These are phyloP conservation scores for Coemansia sp. DNA, from an alignment of 192 early-diverging fungal genomes.

Conservation along the genomic window DNA sequence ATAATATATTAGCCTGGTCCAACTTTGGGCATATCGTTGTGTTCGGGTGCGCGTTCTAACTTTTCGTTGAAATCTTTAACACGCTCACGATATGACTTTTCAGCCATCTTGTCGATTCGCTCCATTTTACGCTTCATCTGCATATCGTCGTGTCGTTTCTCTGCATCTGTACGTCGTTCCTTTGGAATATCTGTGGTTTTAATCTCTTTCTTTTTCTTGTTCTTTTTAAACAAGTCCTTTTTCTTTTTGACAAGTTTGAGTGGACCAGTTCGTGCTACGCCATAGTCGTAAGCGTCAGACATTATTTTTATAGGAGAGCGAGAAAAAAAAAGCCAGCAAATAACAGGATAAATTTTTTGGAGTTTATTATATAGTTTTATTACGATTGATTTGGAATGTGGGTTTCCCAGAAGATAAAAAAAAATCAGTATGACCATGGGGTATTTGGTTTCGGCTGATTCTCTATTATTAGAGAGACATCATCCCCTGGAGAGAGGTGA, in stretches of 20 bases:
- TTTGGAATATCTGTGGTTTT: not conserved
- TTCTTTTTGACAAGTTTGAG: slow-evolving; percentile 39
- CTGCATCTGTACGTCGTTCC: slow-evolving; percentile 21
- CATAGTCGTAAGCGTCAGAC: slow-evolving; percentile 47
- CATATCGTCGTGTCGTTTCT: slow-evolving; percentile 26
- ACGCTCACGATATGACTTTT: slow-evolving; percentile 53
- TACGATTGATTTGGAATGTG: not conserved
- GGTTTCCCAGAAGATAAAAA: not conserved
- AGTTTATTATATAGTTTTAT: not conserved
- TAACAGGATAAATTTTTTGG: too few relatives aligned
- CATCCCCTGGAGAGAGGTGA: too few relatives aligned
- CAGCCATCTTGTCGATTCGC: slow-evolving; percentile 43
- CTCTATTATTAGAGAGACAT: not conserved
- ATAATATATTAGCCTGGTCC: slow-evolving; percentile 28
- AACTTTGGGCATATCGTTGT: slow-evolving; percentile 66
- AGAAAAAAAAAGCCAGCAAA: too few relatives aligned
- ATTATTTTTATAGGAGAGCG: not conserved
- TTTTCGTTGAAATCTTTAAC: slow-evolving; percentile 66
- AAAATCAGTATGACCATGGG: not conserved
- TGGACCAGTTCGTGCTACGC: slow-evolving; percentile 33
- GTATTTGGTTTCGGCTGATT: not conserved
- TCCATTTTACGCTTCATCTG: slow-evolving; percentile 34
- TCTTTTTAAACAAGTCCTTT: slow-evolving; percentile 30
- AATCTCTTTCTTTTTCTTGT: not conserved
- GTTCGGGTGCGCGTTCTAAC: slow-evolving; percentile 62